Base-by-base conservation (phyloP, 176 grass and related monocot genomes). In the Metroxylon sagu region DNA sequence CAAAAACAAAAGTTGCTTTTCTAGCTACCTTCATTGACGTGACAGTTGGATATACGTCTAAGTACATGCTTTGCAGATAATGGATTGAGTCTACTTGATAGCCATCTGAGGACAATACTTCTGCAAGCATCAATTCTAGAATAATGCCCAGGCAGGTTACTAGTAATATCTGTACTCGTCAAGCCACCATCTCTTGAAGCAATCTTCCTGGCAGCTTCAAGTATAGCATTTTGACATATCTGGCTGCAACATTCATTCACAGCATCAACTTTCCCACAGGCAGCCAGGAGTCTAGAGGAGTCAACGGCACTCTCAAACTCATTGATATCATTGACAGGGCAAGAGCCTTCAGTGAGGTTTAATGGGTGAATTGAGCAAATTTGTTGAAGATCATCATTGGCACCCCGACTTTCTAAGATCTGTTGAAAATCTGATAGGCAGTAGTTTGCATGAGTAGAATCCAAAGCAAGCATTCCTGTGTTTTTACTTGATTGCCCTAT, bases 201-300 rank as follows among this genome's bases (percentile, higher is more conserved):
- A 70, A 92, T 79, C 58, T 82, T 89, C 67, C 53, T 81, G 51
- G 93, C 82, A 49, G 87, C 87, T 21, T 97, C 81, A 7, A 80
- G 67, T 23, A 98, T 92, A 60, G 84, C 87, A 26, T 78, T 85
- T 76, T 98, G 87, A 54, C 93, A 98, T 12, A 76, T 80, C 72
- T 82, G 77, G 56, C 78, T 88, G 70, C 93, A 92, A 76, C 93
- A 98, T 57, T 98, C 93, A 21, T 98, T 92, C 5, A 92, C 93
- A 23, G 93, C 66, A 52, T 98, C 93, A 12, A 98, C 73, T 62
- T 88, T 92, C 67, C 14, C 70, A 68, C 93, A 92, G 4, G 87
- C 87, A 65, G 80, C 81, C 5, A 98, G 82, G 53, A 98, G 81
- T 73, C 75, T 88, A 0, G 87, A 88, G 6, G 87, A 92, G 64